Percentiles rank a stretch among this genome's conserved stretches.
phyloP scores from a whole-genome alignment of 805 yeast genomes.

The Ogataea nonfermentans region DNA sequence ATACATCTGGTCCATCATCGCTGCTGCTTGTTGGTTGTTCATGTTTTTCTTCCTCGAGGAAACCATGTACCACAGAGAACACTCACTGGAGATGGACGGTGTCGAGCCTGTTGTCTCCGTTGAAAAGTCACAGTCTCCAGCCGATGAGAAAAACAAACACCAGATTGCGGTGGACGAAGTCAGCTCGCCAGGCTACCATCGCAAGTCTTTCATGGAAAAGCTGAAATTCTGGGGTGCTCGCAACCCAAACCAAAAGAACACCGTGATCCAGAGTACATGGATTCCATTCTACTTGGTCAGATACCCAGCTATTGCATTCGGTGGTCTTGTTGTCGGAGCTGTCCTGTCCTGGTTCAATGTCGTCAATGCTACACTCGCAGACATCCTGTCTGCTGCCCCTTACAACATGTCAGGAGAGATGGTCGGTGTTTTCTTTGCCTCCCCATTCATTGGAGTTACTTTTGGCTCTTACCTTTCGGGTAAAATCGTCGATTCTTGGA shows the following conservation, averaged over 20 bases:
- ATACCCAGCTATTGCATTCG: constrained; percentile 43
- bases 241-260: constrained; percentile 36
- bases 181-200: constrained; percentile 1
- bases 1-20: constrained; percentile 50
- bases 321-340: constrained; percentile 43
- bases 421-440: constrained; percentile 33
- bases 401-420: constrained; percentile 43
- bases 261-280: constrained; percentile 35
- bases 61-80: constrained; percentile 43
- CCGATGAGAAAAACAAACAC: constrained; percentile 13
- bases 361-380: constrained; percentile 39
- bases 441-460: constrained; percentile 35
- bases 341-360: constrained; percentile 46
- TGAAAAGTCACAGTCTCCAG: not conserved
- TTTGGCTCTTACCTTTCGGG: constrained; percentile 40
- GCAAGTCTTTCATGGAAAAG: constrained; percentile 35
- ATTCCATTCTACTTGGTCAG: constrained; percentile 35
- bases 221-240: constrained; percentile 33
- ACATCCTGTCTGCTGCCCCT: constrained; percentile 34
- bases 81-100: constrained; percentile 17
- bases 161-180: constrained; percentile 7
- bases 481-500: constrained; percentile 25
- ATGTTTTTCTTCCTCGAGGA: constrained; percentile 62
- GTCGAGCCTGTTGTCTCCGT: constrained; percentile 14
- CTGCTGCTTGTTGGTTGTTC: constrained; percentile 52